A percentile compares a stretch with the other conserved stretches of the same genome.
These are phyloP conservation scores for Polychytrium aggregatum DNA, from an alignment of 192 early-diverging fungal genomes.

Conservation along the genomic window DNA sequence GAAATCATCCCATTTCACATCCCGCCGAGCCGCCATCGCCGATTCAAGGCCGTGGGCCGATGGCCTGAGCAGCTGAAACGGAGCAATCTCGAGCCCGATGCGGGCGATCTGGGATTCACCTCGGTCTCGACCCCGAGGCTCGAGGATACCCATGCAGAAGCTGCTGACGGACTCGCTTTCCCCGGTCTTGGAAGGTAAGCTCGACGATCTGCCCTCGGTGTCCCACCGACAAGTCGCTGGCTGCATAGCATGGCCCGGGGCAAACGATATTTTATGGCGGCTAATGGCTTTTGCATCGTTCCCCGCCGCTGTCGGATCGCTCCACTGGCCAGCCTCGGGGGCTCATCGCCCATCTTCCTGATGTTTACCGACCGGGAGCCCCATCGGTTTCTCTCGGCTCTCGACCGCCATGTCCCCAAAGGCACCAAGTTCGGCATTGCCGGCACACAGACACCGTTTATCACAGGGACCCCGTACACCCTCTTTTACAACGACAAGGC, in stretches of 20 bases:
- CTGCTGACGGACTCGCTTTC: not conserved
- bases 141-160: not conserved
- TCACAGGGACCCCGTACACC: constrained; percentile 16
- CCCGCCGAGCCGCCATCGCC: constrained; percentile 1
- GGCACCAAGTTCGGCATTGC: constrained; percentile 19
- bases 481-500: constrained; percentile 21
- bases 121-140: not conserved
- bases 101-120: constrained; percentile 7
- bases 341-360: constrained; percentile 1
- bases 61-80: constrained; percentile 9
- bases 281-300: not conserved
- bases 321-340: not conserved
- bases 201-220: not conserved
- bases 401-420: constrained; percentile 9
- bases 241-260: not conserved
- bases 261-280: not conserved
- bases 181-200: not conserved
- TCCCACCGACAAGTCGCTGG: not conserved
- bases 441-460: constrained; percentile 23
- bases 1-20: not conserved
- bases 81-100: constrained; percentile 2
- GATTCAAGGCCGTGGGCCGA: constrained; percentile 10
- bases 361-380: constrained; percentile 24
- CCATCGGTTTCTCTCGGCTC: constrained; percentile 10
- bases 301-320: not conserved